Base-by-base conservation (phyloP, 164 flowering plant genomes). In the Umbilicus rupestris region DNA sequence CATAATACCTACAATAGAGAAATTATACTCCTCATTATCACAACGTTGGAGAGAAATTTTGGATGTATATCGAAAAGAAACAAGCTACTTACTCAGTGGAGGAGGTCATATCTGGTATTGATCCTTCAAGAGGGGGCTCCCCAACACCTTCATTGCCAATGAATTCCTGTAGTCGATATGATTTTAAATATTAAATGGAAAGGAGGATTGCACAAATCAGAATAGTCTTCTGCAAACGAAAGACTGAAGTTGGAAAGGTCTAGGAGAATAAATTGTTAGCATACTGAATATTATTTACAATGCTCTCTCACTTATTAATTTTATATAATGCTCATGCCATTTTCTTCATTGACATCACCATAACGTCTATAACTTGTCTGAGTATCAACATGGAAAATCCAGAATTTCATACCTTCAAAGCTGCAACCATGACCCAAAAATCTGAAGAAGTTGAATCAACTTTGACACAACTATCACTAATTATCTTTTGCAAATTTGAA, bases 361-460 rank as follows among this genome's bases (percentile, higher is more conserved):
- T 22, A 30, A 14, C 64, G 42, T 44, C 65, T 45, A 39, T 62
- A 37, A 11, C 8, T 5, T 39, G 30, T 55, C 60, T 14, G 30
- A 20, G 31, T 33, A 46, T 63, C 37, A 19, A 63, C 52, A 52
- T 26, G n/a, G 16, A 12, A n/a, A 63, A 63, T 31, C 17, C 26
- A 19, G 19, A 66, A 69, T 52, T 16, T 65, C 78, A 15, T 69
- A 91, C 99, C 97, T 90, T 92, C 66, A 95, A 73, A 71, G 97
- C 97, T 62, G 97, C 97, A 63, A 92, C 97, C 87, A 95, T 85
- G 69, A 95, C 83, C 99, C 99, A 95, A 80, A 95, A 95, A 73
- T 92, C 87, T 59, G 91, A 83, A 45, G 97, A 88, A 76, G 52
- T 73, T 59, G 90, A 83, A 78, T 80, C 83, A 73, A 90, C 85